phyloP scores from a whole-genome alignment of 495 filamentous ascomycete genomes.

The Hypoxylon trugodes region DNA sequence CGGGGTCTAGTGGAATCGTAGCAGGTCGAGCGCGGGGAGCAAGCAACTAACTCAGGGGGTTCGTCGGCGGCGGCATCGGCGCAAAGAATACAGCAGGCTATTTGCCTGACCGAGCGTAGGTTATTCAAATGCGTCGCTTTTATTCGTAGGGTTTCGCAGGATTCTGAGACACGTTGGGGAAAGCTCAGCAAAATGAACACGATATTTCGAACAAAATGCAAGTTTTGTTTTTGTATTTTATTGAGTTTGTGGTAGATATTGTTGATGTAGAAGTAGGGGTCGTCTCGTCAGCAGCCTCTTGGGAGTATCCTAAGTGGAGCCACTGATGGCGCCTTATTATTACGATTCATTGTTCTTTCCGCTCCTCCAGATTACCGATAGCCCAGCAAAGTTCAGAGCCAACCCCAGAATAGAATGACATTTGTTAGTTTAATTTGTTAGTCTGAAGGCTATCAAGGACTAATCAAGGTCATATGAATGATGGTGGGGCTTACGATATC shows the following conservation, averaged over 20 bases:
- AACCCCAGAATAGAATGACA: constrained; percentile 1
- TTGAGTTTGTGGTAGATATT: neutral
- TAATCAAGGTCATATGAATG: neutral
- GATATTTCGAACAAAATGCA: no score
- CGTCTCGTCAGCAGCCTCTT: constrained; percentile 8
- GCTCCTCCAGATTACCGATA: neutral
- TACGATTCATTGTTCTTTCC: neutral
- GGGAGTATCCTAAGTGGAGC: constrained; percentile 2
- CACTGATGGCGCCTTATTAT: constrained; percentile 4
- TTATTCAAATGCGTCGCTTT: constrained; percentile 1
- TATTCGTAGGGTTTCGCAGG: constrained; percentile 1
- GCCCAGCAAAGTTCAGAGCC: neutral
- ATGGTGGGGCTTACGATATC: neutral
- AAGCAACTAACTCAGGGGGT: constrained; percentile 3
- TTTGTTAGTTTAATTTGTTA: neutral
- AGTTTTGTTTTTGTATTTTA: neutral
- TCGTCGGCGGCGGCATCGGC: constrained; percentile 17
- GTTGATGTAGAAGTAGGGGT: neutral
- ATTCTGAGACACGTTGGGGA: neutral
- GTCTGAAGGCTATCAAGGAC: neutral
- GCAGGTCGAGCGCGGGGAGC: neutral
- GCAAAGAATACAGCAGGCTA: constrained; percentile 12
- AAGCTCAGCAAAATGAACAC: neutral
- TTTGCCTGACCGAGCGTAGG: constrained; percentile 1
- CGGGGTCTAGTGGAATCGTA: neutral